These are phyloP conservation scores for Pichia sp. DNA, from an alignment of 1,139 yeast genomes.

Conservation along the genomic window DNA sequence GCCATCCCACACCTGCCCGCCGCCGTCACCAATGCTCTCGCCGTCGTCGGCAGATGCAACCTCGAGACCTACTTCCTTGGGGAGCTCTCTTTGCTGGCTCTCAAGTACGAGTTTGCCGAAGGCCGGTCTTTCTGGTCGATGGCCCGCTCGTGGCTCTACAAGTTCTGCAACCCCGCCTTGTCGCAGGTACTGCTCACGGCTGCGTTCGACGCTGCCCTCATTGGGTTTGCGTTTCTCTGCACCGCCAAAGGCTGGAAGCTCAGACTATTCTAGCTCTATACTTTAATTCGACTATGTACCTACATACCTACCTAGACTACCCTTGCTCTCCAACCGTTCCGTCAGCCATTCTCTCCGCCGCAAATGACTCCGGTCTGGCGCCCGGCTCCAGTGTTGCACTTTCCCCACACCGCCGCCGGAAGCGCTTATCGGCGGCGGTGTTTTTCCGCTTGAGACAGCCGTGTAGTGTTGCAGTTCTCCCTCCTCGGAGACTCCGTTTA, in stretches of 20 bases:
- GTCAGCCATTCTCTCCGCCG: no score
- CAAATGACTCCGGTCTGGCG: no score
- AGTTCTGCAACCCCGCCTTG: not conserved
- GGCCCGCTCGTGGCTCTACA: not conserved
- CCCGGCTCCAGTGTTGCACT: no score
- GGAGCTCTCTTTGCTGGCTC: conserved; percentile 12
- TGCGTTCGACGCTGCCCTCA: not conserved
- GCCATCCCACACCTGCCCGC: conserved; percentile 28
- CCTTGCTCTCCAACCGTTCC: no score
- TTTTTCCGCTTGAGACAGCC: no score
- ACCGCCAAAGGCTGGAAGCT: conserved; percentile 5
- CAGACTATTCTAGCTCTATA: conserved; percentile 7
- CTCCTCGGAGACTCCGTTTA: no score
- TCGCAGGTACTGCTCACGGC: not conserved
- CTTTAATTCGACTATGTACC: no score
- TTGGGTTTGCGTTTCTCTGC: not conserved
- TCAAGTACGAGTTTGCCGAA: conserved; percentile 7
- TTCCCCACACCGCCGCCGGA: no score
- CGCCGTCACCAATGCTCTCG: conserved; percentile 19
- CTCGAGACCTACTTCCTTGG: conserved; percentile 31
- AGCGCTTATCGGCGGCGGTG: no score
- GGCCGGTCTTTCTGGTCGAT: not conserved
- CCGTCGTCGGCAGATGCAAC: conserved; percentile 30
- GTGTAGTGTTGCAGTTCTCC: no score
- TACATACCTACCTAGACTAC: no score